A percentile compares a stretch with the other conserved stretches of the same genome.
Conservation (phyloP, 2,329 filamentous ascomycete genomes). For the Diaporthe aspalathi region DNA sequence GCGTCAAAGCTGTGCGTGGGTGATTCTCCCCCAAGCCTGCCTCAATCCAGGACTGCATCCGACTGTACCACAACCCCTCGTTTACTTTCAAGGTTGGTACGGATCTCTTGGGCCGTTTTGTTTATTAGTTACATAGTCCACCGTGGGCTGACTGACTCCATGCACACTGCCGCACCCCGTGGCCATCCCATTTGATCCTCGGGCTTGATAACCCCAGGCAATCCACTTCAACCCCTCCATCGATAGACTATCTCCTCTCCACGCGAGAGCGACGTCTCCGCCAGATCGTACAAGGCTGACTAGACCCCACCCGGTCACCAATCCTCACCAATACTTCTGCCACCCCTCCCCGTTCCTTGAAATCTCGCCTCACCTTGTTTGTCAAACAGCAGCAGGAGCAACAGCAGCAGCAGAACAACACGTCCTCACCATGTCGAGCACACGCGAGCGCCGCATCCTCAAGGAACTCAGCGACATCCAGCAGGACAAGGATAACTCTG, state of each 20-base stretch:
- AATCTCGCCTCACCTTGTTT: not conserved
- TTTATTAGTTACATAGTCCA: not conserved
- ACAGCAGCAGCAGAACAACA: conserved; percentile 31
- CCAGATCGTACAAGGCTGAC: conserved; percentile 29
- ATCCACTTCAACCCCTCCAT: conserved; percentile 26
- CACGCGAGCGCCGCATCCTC: conserved; percentile 69
- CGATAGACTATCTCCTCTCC: not conserved
- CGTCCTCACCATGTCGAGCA: conserved; percentile 57
- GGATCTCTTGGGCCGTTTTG: conserved; percentile 6
- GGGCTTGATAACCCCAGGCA: conserved; percentile 11
- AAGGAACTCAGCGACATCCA: conserved; percentile 84
- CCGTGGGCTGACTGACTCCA: conserved; percentile 16
- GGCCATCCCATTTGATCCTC: not conserved
- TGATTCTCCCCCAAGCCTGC: not conserved
- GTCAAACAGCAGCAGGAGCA: not conserved
- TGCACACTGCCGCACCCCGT: conserved; percentile 4
- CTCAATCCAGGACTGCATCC: conserved; percentile 13
- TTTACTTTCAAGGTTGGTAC: conserved; percentile 1
- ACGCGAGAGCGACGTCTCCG: conserved; percentile 16
- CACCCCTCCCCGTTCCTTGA: not conserved
- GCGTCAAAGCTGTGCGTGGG: conserved; percentile 21
- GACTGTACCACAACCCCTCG: not conserved
- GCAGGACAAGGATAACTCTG: conserved; percentile 77
- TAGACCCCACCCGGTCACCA: not conserved
- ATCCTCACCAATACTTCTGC: not conserved